Conservation (phyloP, 2,329 filamentous ascomycete genomes). For the Botrytis fragariae region DNA sequence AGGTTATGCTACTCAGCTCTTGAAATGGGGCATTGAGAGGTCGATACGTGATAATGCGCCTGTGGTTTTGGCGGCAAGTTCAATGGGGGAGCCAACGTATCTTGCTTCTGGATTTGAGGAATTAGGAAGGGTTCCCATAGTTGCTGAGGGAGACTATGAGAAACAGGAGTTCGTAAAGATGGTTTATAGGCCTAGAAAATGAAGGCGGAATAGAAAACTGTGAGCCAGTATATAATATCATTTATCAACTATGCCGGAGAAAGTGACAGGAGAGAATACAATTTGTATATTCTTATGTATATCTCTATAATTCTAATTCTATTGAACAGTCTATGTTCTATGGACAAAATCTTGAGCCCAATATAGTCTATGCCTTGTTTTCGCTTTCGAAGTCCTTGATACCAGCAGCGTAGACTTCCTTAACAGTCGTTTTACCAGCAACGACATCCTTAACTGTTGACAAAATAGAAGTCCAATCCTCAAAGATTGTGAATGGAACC, state of each 20-base stretch:
- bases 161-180: neutral
- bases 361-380: constrained; percentile 22
- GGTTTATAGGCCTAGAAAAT: neutral
- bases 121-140: neutral
- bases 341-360: neutral
- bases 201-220: neutral
- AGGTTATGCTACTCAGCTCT: neutral
- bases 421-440: constrained; percentile 67
- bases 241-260: neutral
- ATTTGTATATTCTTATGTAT: neutral
- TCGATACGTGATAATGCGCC: constrained; percentile 5
- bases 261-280: neutral
- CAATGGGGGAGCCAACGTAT: neutral
- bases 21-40: constrained; percentile 15
- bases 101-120: constrained; percentile 6
- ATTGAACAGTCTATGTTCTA: constrained; percentile 21
- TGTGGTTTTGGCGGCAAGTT: neutral
- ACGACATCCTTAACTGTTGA: constrained; percentile 72
- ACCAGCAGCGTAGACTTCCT: constrained; percentile 59
- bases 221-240: neutral
- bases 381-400: constrained; percentile 32
- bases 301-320: constrained; percentile 14
- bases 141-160: neutral
- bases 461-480: constrained; percentile 78
- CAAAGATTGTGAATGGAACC: constrained; percentile 84